Conservation (phyloP, 768 basidiomycete species). For the Sutorius australiensis region DNA sequence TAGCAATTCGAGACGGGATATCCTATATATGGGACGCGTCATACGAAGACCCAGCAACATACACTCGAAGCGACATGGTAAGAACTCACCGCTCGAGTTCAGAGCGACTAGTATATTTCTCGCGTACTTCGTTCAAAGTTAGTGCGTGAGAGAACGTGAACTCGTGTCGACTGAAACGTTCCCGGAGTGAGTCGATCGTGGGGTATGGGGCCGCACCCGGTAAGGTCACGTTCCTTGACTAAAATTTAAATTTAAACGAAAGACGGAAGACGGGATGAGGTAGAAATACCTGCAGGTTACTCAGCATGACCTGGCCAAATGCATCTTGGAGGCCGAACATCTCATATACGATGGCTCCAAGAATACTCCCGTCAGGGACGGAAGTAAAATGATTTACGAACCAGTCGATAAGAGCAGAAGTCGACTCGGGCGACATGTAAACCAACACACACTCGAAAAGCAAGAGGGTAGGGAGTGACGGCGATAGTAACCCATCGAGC, state of each 20-base stretch:
- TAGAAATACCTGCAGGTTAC: constrained; percentile 68
- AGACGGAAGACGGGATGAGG: neutral
- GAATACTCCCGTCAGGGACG: constrained; percentile 9
- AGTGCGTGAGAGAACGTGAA: constrained; percentile 37
- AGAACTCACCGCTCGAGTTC: constrained; percentile 51
- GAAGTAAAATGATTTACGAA: constrained; percentile 55
- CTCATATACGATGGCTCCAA: constrained; percentile 73
- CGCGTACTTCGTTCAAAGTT: constrained; percentile 40
- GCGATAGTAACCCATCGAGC: constrained; percentile 45
- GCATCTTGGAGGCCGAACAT: constrained; percentile 85
- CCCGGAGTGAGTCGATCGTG: constrained; percentile 48
- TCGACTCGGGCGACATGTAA: constrained; percentile 67
- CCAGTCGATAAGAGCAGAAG: constrained; percentile 64
- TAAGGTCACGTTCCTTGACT: constrained; percentile 71
- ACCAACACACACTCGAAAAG: constrained; percentile 92
- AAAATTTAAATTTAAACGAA: neutral
- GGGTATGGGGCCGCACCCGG: constrained; percentile 69
- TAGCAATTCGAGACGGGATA: constrained; percentile 76
- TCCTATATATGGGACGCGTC: constrained; percentile 39
- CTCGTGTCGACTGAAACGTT: constrained; percentile 53
- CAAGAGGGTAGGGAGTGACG: constrained; percentile 68
- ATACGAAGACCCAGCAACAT: neutral
- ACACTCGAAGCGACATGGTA: neutral
- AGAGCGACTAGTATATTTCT: constrained; percentile 16
- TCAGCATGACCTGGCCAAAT: constrained; percentile 90